Evolutionary conservation across 768 basidiomycete species (phyloP), one percentile per base, ranked within the genome.

Genomic region (Tulasnella sp.): DNA sequence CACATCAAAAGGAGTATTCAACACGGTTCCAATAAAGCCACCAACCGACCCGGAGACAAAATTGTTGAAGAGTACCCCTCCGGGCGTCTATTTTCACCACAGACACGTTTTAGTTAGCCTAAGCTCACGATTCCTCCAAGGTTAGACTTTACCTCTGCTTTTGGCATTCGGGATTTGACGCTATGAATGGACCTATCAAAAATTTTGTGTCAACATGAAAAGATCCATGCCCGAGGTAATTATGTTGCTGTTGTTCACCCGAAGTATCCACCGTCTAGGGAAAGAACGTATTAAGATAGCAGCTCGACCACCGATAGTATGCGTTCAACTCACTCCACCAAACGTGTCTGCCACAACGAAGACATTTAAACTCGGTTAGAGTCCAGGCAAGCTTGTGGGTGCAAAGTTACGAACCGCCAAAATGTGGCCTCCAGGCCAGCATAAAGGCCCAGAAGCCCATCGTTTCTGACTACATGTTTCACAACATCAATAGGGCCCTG

Each of bases 381-480:
- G 12, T 37, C 25, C 2, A 13, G 16, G 19, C 12, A n/a, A 35
- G 15, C 16, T 20, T 32, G 20, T 12, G 22, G 39, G 12, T 37
- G 46, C n/a, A 28, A 40, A 19, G 27, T 34, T 16, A 45, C 68
- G 31, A 49, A 86, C 87, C 92, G 77, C 93, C 93, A 96, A 69
- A 96, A 93, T 2, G 93, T 98, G 10, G 89, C 77, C 63, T 98
- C 95, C 84, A 98, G 92, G 31, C 95, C 92, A 20, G 78, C 78
- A 62, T 96, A 96, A 22, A 96, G 67, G 16, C 89, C 92, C 0
- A 96, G 67, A 3, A 84, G 44, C 25, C 93, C 93, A 29, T 88
- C 80, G 53, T 80, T 82, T 58, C 64, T 72, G 42, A 95, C 64
- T 25, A 90, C 71, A 58, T 87, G 79, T 57, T 74, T 80, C 15